A percentile compares a stretch with the other conserved stretches of the same genome.
phyloP scores from a whole-genome alignment of 305 asterid species.

The Ilex paraguariensis region DNA sequence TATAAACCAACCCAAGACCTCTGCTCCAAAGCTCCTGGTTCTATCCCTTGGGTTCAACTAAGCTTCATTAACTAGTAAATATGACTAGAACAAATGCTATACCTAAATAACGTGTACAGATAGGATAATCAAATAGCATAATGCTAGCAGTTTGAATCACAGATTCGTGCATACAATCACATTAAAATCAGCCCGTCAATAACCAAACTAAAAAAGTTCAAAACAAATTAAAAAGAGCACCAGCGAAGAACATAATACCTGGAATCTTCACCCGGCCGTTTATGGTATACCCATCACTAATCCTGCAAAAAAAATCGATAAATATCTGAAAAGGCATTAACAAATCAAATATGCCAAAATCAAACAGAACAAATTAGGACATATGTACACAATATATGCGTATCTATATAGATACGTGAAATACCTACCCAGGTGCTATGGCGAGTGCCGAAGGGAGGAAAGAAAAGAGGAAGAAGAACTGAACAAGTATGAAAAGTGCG shows the following conservation, averaged over 20 bases:
- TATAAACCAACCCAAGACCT: too few species aligned
- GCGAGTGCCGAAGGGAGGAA: conserved; percentile 17
- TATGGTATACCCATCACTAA: conserved; percentile 11
- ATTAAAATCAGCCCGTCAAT: neutral
- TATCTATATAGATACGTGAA: neutral
- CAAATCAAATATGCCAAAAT: conserved; percentile 1
- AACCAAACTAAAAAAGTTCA: conserved; percentile 1
- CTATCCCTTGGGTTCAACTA: too few species aligned
- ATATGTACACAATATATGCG: neutral
- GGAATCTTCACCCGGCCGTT: conserved; percentile 20
- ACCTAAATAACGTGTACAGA: too few species aligned
- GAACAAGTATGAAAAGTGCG: conserved; percentile 4
- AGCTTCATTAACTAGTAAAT: too few species aligned
- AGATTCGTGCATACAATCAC: neutral
- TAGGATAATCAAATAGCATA: too few species aligned
- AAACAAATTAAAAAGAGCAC: neutral
- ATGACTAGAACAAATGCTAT: too few species aligned
- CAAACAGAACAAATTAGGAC: neutral
- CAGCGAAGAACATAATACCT: conserved; percentile 1
- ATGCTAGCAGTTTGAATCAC: too few species aligned
- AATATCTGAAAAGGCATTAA: neutral
- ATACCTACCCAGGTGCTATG: conserved; percentile 18
- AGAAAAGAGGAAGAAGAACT: conserved; percentile 3
- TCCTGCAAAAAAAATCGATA: conserved; percentile 5
- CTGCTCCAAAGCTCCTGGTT: too few species aligned